A percentile compares a stretch with the other conserved stretches of the same genome.
phyloP scores from a whole-genome alignment of 208 protist genomes.

The Crithidia expoeki region DNA sequence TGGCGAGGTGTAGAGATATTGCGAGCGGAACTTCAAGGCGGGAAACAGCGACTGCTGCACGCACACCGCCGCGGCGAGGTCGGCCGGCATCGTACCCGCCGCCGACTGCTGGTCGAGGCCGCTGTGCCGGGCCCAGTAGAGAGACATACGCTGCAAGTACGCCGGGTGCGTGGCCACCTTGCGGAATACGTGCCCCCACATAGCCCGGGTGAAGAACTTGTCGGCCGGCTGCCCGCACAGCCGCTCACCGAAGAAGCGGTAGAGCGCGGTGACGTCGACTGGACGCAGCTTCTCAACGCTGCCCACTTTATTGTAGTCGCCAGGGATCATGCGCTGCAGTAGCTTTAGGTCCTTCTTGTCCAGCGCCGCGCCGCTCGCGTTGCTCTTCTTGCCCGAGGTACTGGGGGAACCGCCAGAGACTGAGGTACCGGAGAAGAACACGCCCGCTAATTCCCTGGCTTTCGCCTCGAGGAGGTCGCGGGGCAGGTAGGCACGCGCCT shows the following conservation, averaged over 20 bases:
- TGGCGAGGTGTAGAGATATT: slow-evolving; percentile 83
- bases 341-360: slow-evolving; percentile 86
- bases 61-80: slow-evolving; percentile 73
- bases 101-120: slow-evolving; percentile 55
- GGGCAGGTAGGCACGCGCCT: slow-evolving; percentile 75
- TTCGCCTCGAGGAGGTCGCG: slow-evolving; percentile 62
- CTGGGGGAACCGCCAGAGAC: background rate
- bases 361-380: slow-evolving; percentile 19
- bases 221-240: slow-evolving; percentile 38
- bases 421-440: slow-evolving; percentile 37
- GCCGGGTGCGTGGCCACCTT: slow-evolving; percentile 79
- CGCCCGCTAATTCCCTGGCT: slow-evolving; percentile 47
- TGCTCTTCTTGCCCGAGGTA: slow-evolving; percentile 1
- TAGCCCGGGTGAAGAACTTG: slow-evolving; percentile 63
- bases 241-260: slow-evolving; percentile 83
- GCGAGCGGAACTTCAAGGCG: slow-evolving; percentile 75
- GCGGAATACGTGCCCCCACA: slow-evolving; percentile 85
- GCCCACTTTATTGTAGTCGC: slow-evolving; percentile 77
- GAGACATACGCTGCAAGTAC: slow-evolving; percentile 73
- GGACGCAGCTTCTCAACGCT: slow-evolving; percentile 82
- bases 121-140: slow-evolving; percentile 84
- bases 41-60: slow-evolving; percentile 80
- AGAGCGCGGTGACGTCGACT: slow-evolving; percentile 74
- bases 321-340: slow-evolving; percentile 69
- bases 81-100: slow-evolving; percentile 62